Base-by-base conservation (phyloP, 495 filamentous ascomycete genomes). In the Podospora australis region DNA sequence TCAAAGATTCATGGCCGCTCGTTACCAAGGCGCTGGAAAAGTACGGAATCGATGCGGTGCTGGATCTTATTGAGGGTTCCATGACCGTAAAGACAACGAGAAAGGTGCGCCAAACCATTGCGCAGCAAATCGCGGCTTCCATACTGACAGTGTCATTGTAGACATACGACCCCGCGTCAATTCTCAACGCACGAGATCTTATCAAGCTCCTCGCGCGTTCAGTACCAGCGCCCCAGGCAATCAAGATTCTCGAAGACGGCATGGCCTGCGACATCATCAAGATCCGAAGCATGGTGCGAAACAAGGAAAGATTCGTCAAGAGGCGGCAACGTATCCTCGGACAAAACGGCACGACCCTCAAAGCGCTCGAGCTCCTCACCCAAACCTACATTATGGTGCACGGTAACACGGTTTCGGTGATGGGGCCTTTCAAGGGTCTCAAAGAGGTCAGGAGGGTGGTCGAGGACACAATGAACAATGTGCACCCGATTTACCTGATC, bases 241-340 rank as follows among this genome's bases (percentile, higher is more conserved):
- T 99, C 43, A 95, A 91, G 70, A 95, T 97, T 41, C 75, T 99
- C 30, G 86, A 97, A 44, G 92, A 99, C 66, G 89, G 79, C 22
- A 72, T 89, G 43, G 89, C 88, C 7, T 84, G 82, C 66, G 92
- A 97, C 70, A 85, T 97, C 44, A 90, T 97, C 73, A 96, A 96
- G 72, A 90, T 96, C 60, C 68, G 75, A 23, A 90, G 81, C 58
- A 77, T 95, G 46, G 88, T 97, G 22, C 75, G 83, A 51, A 99
- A 95, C 66, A 96, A 96, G 67, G 91, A 97, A 53, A 87, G 90
- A 32, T 99, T 99, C 62, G 86, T 96, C 43, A 99, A 99, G 75
- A 79, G 92, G 26, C 80, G 92, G 40, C 92, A 98, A 68, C 76
- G 92, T 43, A 91, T 96, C 43, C 70, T 97, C 36, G 91, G 92